phyloP scores from a whole-genome alignment of 1,284 basidiomycete species.

The Leccinum angustisporum region DNA sequence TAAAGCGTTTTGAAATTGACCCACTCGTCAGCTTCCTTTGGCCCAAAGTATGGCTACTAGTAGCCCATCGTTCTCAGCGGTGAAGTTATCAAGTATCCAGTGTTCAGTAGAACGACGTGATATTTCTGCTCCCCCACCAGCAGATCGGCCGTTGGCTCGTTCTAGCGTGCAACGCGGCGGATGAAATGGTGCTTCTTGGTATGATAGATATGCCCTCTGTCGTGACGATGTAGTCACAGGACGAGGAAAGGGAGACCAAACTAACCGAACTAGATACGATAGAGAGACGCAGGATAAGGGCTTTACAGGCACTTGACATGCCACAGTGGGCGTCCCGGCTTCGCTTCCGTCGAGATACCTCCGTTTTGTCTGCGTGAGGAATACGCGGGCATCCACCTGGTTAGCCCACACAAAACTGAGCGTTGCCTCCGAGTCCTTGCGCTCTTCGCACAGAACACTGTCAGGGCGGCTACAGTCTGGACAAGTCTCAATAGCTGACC shows the following conservation, averaged over 20 bases:
- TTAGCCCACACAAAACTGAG: constrained; percentile 92
- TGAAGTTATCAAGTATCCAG: constrained; percentile 34
- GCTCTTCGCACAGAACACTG: constrained; percentile 51
- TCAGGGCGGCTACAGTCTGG: constrained; percentile 65
- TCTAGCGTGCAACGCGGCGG: constrained; percentile 1
- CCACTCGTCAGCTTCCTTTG: constrained; percentile 29
- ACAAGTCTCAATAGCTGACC: constrained; percentile 65
- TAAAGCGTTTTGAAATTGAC: constrained; percentile 30
- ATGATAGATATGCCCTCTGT: constrained; percentile 51
- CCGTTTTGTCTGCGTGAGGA: constrained; percentile 76
- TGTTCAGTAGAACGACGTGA: constrained; percentile 40
- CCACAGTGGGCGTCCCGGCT: not conserved
- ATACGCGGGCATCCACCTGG: constrained; percentile 79
- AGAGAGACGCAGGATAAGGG: constrained; percentile 59
- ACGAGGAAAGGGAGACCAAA: constrained; percentile 53
- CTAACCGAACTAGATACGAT: constrained; percentile 63
- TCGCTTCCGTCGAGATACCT: constrained; percentile 48
- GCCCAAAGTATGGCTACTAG: constrained; percentile 24
- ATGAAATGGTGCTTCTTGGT: constrained; percentile 25
- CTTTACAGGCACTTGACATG: constrained; percentile 1
- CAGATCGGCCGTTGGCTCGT: not conserved
- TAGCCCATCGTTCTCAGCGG: constrained; percentile 10
- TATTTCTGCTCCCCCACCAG: constrained; percentile 6
- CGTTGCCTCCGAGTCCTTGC: constrained; percentile 65
- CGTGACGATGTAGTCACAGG: constrained; percentile 74